Base-by-base conservation (phyloP, 1,139 yeast genomes). In the Candida tunisiensis region DNA sequence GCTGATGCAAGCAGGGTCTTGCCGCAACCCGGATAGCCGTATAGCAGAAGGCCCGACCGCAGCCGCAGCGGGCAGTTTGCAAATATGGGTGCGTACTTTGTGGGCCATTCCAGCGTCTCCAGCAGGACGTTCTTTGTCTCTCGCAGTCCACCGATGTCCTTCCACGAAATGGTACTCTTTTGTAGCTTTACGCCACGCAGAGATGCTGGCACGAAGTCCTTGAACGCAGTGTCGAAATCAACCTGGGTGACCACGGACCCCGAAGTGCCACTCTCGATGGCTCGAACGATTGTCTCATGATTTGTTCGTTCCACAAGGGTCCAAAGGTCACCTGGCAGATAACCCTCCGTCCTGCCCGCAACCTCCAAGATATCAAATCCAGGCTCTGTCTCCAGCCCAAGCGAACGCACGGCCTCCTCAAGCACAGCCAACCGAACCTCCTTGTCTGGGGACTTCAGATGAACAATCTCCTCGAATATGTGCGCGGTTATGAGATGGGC, bases 21-120 rank as follows among this genome's bases (percentile, higher is more conserved):
- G 30, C 98, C 98, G 55, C 98, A 88, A 4, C 98, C 98, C 1
- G 98, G 98, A 44, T 80, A 88, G 0, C 98, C 98, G 50, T 85
- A 88, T 11, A 88, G 62, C 28, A 88, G 57, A 19, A 88, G 68
- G 30, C 98, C 98, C 0, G 95, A 82, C 42, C 96, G 62, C 30
- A 85, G 57, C 31, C 96, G 57, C 28, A 88, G 56, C 0, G 96
- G 94, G 44, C 93, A 80, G 38, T 70, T 72, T 12, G 78, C 74
- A 50, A 88, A 88, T 16, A 88, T 80, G 3, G 96, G 95, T 0
- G 94, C 93, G 45, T 85, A 88, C 42, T 74, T 78, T 1, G 94
- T 82, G 2, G 98, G 98, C 96, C 96, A 85, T 47, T 88, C 96
- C 21, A 88, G 53, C 0, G 96, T 88, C 46, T 88, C 96, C 27